phyloP scores from a whole-genome alignment of 2,329 filamentous ascomycete genomes.

The Alternaria sp. region DNA sequence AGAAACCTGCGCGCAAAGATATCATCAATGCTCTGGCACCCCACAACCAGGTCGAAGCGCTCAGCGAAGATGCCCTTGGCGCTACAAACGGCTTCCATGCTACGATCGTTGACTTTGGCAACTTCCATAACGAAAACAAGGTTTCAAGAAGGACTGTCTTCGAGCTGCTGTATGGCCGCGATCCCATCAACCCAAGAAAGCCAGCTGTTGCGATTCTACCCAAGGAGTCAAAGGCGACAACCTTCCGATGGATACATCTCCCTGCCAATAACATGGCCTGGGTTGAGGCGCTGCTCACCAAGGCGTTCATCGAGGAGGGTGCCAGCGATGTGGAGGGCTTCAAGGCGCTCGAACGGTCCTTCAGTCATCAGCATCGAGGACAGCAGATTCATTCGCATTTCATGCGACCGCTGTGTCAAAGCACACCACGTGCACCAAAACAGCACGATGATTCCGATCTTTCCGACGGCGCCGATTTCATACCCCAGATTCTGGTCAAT shows the following conservation, averaged over 20 bases:
- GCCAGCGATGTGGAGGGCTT: constrained; percentile 68
- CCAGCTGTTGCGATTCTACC: constrained; percentile 47
- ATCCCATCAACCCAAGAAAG: constrained; percentile 41
- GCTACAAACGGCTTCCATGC: constrained; percentile 48
- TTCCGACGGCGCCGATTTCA: constrained; percentile 39
- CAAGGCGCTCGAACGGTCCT: constrained; percentile 66
- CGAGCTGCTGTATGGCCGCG: constrained; percentile 45
- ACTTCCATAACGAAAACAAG: constrained; percentile 45
- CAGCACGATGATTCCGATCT: constrained; percentile 42
- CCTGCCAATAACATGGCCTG: constrained; percentile 63
- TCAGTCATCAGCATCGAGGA: constrained; percentile 67
- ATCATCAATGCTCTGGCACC: constrained; percentile 52
- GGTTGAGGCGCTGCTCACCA: constrained; percentile 68
- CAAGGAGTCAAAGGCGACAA: constrained; percentile 49
- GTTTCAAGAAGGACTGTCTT: constrained; percentile 41
- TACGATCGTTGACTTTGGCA: constrained; percentile 49
- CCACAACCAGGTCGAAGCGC: constrained; percentile 47
- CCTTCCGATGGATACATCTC: constrained; percentile 55
- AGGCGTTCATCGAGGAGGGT: constrained; percentile 68
- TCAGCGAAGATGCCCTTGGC: constrained; percentile 42
- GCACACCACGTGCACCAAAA: constrained; percentile 47
- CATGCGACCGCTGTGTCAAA: constrained; percentile 66
- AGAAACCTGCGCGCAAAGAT: constrained; percentile 39
- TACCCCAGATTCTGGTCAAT: constrained; percentile 38
- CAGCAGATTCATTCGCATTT: constrained; percentile 65